Evolutionary conservation across 345 rosid genomes (phyloP).

Genomic region (Eutrema yunnanense): DNA sequence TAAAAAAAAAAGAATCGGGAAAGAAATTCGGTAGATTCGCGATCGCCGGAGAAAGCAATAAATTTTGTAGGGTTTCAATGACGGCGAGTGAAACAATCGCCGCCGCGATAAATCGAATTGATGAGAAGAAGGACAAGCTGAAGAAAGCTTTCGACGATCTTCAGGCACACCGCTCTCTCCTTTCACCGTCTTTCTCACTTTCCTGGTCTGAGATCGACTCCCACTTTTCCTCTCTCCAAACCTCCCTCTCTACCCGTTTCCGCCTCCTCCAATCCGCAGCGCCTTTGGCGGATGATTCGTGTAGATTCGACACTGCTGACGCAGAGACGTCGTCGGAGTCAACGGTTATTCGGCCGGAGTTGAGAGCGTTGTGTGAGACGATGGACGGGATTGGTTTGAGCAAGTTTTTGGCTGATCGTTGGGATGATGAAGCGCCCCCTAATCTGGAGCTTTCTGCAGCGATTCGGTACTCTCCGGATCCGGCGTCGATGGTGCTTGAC

Average conservation of each 20-base stretch:
- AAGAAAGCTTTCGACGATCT: conserved; percentile 66
- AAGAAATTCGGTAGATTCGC: background rate
- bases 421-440: conserved; percentile 35
- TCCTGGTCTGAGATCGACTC: conserved; percentile 72
- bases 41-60: background rate
- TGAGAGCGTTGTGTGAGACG: conserved; percentile 49
- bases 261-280: conserved; percentile 40
- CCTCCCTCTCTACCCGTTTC: conserved; percentile 40
- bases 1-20: too few relatives aligned
- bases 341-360: conserved; percentile 32
- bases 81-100: conserved; percentile 37
- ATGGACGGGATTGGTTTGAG: conserved; percentile 58
- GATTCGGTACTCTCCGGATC: conserved; percentile 38
- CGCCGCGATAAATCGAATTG: conserved; percentile 49
- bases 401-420: conserved; percentile 33
- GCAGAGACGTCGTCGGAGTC: background rate
- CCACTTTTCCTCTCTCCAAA: conserved; percentile 49
- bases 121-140: conserved; percentile 45
- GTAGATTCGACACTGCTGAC: background rate
- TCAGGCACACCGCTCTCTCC: conserved; percentile 42
- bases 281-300: background rate
- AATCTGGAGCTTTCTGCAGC: conserved; percentile 40
- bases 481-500: conserved; percentile 52
- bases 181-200: conserved; percentile 40
- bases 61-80: conserved; percentile 9